phyloP scores from a whole-genome alignment of 768 basidiomycete genomes.

The Dioszegia aurantiaca region DNA sequence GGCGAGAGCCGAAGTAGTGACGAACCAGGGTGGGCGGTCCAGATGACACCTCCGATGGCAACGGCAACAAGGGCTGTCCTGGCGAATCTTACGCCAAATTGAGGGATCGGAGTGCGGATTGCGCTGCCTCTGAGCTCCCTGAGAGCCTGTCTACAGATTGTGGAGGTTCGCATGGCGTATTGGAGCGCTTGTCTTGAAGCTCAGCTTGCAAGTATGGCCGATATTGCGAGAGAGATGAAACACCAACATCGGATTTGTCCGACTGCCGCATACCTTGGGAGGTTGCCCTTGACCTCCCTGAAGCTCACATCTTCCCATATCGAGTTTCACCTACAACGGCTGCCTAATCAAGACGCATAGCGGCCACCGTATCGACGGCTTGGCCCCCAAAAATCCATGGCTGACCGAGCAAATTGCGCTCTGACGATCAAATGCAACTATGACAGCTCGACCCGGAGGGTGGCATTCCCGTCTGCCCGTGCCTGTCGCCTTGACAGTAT shows the following conservation, averaged over 20 bases:
- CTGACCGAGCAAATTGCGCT: slow-evolving; percentile 66
- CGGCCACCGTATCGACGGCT: no score
- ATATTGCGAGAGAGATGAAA: not conserved
- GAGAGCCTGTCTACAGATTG: not conserved
- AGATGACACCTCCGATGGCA: slow-evolving; percentile 6
- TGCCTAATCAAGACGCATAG: no score
- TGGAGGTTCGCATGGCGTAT: not conserved
- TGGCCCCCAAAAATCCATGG: no score
- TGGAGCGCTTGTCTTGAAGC: not conserved
- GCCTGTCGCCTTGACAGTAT: slow-evolving; percentile 76
- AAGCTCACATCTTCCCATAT: no score
- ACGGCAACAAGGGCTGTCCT: not conserved
- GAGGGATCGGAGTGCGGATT: not conserved
- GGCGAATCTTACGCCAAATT: not conserved
- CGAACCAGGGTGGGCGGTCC: slow-evolving; percentile 6
- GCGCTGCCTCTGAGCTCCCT: not conserved
- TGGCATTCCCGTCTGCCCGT: slow-evolving; percentile 73
- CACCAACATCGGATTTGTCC: slow-evolving; percentile 4
- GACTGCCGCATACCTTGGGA: no score
- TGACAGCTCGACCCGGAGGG: slow-evolving; percentile 69
- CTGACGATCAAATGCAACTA: slow-evolving; percentile 80
- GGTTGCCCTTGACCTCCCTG: no score
- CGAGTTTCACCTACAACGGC: no score
- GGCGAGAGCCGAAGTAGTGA: not conserved
- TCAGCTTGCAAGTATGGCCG: not conserved